Percentiles rank a stretch among this genome's conserved stretches.
Evolutionary conservation across 140 eudicot species (phyloP).

Genomic region (Oenanthe javanica): DNA sequence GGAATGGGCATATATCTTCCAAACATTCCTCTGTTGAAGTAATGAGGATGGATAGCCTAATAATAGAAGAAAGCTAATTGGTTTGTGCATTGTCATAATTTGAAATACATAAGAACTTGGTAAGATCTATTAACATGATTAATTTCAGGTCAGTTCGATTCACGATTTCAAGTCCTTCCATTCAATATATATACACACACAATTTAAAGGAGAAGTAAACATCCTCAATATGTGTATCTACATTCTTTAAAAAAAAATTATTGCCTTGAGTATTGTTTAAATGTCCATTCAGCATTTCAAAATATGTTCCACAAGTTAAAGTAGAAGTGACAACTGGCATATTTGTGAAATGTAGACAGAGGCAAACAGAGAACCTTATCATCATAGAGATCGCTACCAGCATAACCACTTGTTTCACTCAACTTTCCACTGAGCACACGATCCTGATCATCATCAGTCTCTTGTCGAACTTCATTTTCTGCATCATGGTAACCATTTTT

Average conservation of each 20-base stretch:
- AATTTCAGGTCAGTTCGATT: background rate
- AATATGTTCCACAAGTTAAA: background rate
- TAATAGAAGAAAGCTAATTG: background rate
- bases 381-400: conserved; percentile 83
- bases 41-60: background rate
- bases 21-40: background rate
- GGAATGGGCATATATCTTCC: background rate
- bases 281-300: background rate
- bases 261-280: background rate
- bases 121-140: background rate
- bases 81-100: background rate
- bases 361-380: conserved; percentile 45
- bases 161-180: background rate
- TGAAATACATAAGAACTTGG: background rate
- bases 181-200: background rate
- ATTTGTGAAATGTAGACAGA: background rate
- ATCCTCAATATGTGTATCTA: background rate
- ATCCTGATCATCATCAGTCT: conserved; percentile 60
- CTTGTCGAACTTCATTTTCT: conserved; percentile 77
- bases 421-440: conserved; percentile 78
- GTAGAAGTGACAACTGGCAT: background rate
- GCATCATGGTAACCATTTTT: conserved; percentile 84
- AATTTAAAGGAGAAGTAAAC: background rate
- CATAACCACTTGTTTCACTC: conserved; percentile 87
- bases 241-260: background rate